phyloP scores from a whole-genome alignment of 2,329 filamentous ascomycete genomes.

The Xylariaceae sp. region DNA sequence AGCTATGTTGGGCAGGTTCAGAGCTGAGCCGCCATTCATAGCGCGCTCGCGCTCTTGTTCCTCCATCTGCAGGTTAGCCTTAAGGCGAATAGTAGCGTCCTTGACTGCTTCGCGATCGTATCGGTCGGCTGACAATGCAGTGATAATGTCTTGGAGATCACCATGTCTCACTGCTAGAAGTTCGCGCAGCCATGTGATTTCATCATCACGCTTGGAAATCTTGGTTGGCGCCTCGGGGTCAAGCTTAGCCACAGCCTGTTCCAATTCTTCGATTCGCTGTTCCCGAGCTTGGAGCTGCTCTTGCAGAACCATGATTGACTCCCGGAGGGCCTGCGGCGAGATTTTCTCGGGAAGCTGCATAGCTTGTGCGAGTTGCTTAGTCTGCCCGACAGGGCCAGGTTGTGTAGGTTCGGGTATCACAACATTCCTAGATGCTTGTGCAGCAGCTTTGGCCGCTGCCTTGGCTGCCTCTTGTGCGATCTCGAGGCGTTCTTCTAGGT shows the following conservation, averaged over 20 bases:
- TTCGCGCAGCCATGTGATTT: constrained; percentile 93
- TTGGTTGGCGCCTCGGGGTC: constrained; percentile 77
- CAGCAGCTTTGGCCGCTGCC: constrained; percentile 68
- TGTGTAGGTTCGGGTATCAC: constrained; percentile 41
- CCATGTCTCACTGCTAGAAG: constrained; percentile 85
- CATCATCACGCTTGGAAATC: constrained; percentile 86
- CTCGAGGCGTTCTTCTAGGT: constrained; percentile 86
- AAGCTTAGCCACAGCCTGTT: constrained; percentile 62
- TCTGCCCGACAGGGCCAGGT: constrained; percentile 41
- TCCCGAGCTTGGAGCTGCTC: constrained; percentile 96
- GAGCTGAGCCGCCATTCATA: constrained; percentile 63
- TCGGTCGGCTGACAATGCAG: constrained; percentile 66
- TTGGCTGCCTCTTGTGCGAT: constrained; percentile 83
- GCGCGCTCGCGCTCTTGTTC: constrained; percentile 89
- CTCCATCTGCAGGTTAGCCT: constrained; percentile 96
- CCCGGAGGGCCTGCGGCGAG: constrained; percentile 87
- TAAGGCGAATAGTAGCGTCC: constrained; percentile 87
- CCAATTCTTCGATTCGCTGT: constrained; percentile 80
- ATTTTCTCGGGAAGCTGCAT: constrained; percentile 73
- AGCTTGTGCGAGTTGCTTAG: constrained; percentile 36
- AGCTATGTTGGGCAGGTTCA: constrained; percentile 71
- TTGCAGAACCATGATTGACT: constrained; percentile 94
- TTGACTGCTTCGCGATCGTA: constrained; percentile 78
- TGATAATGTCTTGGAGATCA: constrained; percentile 89
- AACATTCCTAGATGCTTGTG: constrained; percentile 31